Percentiles rank a stretch among this genome's conserved stretches.
Evolutionary conservation across 345 rosid genomes (phyloP).

Genomic region (Brassica incana): DNA sequence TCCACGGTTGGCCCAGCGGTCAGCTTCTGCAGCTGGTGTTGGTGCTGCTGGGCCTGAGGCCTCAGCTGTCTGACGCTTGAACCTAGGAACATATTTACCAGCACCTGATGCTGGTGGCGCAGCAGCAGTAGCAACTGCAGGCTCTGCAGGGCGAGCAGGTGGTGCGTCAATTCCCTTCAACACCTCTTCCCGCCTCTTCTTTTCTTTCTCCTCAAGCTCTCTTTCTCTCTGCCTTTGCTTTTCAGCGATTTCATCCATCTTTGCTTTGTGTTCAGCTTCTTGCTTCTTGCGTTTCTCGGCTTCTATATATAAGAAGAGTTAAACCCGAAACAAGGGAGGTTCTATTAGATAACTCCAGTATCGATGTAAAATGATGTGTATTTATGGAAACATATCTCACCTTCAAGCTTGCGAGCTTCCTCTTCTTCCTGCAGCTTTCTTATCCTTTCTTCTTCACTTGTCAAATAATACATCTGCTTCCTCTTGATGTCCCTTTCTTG

Average conservation of each 20-base stretch:
- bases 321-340: not conserved
- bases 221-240: constrained; percentile 88
- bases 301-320: constrained; percentile 49
- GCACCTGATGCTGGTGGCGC: constrained; percentile 44
- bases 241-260: constrained; percentile 84
- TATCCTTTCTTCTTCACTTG: constrained; percentile 64
- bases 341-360: constrained; percentile 2
- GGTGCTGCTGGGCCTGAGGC: constrained; percentile 33
- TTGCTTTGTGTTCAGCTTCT: constrained; percentile 81
- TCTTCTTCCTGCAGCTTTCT: constrained; percentile 77
- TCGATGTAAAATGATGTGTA: constrained; percentile 4
- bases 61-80: constrained; percentile 45
- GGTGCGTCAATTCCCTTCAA: constrained; percentile 49
- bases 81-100: constrained; percentile 69
- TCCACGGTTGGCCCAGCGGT: constrained; percentile 53
- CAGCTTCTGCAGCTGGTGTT: constrained; percentile 44
- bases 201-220: constrained; percentile 82
- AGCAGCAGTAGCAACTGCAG: constrained; percentile 38
- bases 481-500: constrained; percentile 72
- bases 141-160: constrained; percentile 47
- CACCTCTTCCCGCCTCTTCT: constrained; percentile 60
- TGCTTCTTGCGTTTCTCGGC: constrained; percentile 73
- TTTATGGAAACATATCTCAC: constrained; percentile 39
- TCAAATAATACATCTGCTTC: constrained; percentile 67
- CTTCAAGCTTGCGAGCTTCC: constrained; percentile 85